Base-by-base conservation (phyloP, 345 rosid genomes). In the Isatis tinctoria region DNA sequence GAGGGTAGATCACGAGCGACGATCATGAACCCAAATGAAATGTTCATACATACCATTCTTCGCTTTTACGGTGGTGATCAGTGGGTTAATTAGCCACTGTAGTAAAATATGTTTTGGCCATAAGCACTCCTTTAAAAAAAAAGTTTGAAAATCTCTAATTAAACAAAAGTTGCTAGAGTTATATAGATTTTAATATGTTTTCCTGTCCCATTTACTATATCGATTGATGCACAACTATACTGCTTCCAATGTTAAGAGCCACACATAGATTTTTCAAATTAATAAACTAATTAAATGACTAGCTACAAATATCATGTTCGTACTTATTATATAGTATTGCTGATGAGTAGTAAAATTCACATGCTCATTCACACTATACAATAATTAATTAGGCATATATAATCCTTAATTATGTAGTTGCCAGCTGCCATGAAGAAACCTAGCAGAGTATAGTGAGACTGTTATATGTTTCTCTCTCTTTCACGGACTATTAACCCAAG, bases 1-100 rank as follows among this genome's bases (percentile, higher is more conserved):
- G 73, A 74, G 78, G 78, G 78, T 20, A 59, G 73, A 74, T 61
- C 78, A 59, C 78, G 78, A 74, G 54, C 74, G 56, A 74, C 78
- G 78, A 75, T 75, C 68, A 68, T 68, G 79, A 75, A 60, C 28
- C 37, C 30, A 68, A 40, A 68, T 32, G 48, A 49, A 68, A 36
- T 28, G n/a, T 73, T 65, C 37, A 53, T 22, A 56, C 11, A 65
- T 14, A 56, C 48, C 70, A 73, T n/a, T 22, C 20, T 32, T 54
- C 32, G 63, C 60, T 52, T 40, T 20, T 63, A 40, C 13, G 70
- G 13, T 51, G 36, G 17, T 33, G 12, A 51, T 30, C 11, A 18
- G 12, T 47, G 53, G 26, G 53, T 47, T 45, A 22, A 18, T 17
- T 2, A 18, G 24, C 10, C 13, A 48, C 28, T 20, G 12, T 10